Base-by-base conservation (phyloP, 2,329 filamentous ascomycete species). In the Ophiocordyceps polyrhachis-furcata region DNA sequence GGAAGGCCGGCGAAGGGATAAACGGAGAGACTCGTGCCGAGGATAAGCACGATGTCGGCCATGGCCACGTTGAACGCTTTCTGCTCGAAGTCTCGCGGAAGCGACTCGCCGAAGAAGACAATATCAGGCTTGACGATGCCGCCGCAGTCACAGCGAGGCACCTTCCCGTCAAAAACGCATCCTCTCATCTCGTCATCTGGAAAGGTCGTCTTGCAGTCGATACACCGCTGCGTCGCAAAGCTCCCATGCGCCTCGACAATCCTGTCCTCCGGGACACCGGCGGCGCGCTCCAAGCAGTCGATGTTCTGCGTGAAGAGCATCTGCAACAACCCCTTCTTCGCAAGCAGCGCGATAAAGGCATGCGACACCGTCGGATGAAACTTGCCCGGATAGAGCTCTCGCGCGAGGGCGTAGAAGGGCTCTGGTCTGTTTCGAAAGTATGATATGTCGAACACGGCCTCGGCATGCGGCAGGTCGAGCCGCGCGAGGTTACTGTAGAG, bases 261-360 rank as follows among this genome's bases (percentile, higher is more conserved):
- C 60, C 74, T 79, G 2, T 89, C 78, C 0, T 67, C 71, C 0
- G 87, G 83, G 1, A 98, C 79, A 23, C 91, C 91, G 13, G 89
- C 91, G 52, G 76, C 72, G 20, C 88, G 76, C 63, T 98, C 91
- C 13, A 98, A 71, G 55, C 87, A 94, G 64, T 98, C 91, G 52
- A 98, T 96, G 57, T 98, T 98, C 58, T 98, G 91, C 0, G 91
- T 95, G 61, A 96, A 98, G 44, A 91, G 74, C 68, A 87, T 91
- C 51, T 81, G 67, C 21, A 98, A 67, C 38, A 89, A 67, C 4
- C 76, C 77, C 63, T 93, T 94, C 48, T 79, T 68, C 46, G 88
- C 74, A 15, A 96, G 76, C 21, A 98, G 68, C 14, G 77, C 72
- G 54, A 98, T 79, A 62, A 98, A 98, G 32, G 76, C 81, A 63